A percentile compares a stretch with the other conserved stretches of the same genome.
Evolutionary conservation across 2,329 filamentous ascomycete species (phyloP).

Genomic region (Pseudogymnoascus sp.): DNA sequence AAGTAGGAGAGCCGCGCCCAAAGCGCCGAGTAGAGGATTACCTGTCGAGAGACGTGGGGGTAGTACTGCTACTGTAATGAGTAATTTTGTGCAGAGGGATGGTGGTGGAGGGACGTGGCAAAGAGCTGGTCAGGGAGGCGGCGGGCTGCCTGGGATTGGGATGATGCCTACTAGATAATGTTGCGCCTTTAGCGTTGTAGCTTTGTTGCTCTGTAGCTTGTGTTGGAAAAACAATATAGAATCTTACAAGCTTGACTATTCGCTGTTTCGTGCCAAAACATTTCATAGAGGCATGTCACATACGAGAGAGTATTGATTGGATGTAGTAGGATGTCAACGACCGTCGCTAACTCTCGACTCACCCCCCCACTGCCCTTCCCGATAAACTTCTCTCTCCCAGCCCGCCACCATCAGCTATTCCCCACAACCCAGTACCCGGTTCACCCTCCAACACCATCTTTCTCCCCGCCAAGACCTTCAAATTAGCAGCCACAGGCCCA

Average conservation of each 20-base stretch:
- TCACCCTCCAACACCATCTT: not conserved
- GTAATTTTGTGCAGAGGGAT: slow-evolving; percentile 4
- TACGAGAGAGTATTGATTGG: not conserved
- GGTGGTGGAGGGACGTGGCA: not conserved
- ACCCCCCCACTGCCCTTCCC: not conserved
- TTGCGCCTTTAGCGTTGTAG: not conserved
- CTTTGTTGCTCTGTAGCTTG: not conserved
- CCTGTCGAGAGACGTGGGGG: slow-evolving; percentile 3
- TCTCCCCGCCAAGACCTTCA: slow-evolving; percentile 2
- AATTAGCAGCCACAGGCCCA: slow-evolving; percentile 11
- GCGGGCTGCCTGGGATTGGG: slow-evolving; percentile 1
- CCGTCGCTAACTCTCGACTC: not conserved
- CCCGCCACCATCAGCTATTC: not conserved
- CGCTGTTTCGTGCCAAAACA: not conserved
- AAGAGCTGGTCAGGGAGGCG: not conserved
- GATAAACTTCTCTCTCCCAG: not conserved
- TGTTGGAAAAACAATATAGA: not conserved
- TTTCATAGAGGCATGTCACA: not conserved
- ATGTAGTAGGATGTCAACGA: not conserved
- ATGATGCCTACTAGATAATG: slow-evolving; percentile 10
- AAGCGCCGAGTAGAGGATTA: not conserved
- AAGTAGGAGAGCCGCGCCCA: not conserved
- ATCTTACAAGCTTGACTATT: not conserved
- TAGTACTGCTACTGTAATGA: not conserved
- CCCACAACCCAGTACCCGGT: not conserved